These are phyloP conservation scores for Basidioascus undulatus DNA, from an alignment of 768 basidiomycete genomes.

Conservation along the genomic window DNA sequence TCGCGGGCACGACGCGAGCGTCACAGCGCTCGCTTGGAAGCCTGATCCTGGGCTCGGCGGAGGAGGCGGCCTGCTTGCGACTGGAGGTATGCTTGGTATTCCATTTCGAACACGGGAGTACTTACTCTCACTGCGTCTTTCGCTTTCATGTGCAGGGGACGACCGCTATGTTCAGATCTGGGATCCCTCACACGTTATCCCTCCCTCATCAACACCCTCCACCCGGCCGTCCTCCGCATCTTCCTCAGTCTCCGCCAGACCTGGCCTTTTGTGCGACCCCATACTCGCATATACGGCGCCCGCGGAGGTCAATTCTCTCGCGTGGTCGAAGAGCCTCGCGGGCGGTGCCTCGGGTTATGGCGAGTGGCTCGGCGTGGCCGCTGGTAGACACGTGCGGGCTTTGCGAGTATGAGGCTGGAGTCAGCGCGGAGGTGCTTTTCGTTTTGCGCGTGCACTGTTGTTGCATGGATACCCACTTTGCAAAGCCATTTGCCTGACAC, in stretches of 20 bases:
- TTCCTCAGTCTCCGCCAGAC: slow-evolving; percentile 1
- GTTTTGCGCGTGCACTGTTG: too few species aligned
- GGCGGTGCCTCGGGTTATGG: too few species aligned
- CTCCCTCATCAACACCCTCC: slow-evolving; percentile 28
- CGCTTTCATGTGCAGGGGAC: slow-evolving; percentile 33
- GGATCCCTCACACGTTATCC: slow-evolving; percentile 62
- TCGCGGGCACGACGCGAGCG: slow-evolving; percentile 49
- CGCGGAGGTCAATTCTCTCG: slow-evolving; percentile 55
- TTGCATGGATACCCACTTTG: too few species aligned
- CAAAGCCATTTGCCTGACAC: too few species aligned
- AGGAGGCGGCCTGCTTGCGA: slow-evolving; percentile 61
- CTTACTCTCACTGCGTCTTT: background rate
- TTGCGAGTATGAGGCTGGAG: too few species aligned
- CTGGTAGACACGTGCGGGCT: too few species aligned
- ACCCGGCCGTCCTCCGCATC: slow-evolving; percentile 8
- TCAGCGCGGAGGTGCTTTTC: too few species aligned
- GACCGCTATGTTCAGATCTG: slow-evolving; percentile 85
- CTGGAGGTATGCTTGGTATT: slow-evolving; percentile 37
- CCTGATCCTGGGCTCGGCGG: slow-evolving; percentile 22
- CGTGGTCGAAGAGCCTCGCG: too few species aligned
- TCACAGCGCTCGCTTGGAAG: slow-evolving; percentile 83
- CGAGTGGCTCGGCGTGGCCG: too few species aligned
- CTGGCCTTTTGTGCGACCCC: slow-evolving; percentile 23
- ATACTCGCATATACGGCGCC: slow-evolving; percentile 61
- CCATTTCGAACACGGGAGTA: too few species aligned